Base-by-base conservation (phyloP, 495 filamentous ascomycete genomes). In the Aspergillus affinis region DNA sequence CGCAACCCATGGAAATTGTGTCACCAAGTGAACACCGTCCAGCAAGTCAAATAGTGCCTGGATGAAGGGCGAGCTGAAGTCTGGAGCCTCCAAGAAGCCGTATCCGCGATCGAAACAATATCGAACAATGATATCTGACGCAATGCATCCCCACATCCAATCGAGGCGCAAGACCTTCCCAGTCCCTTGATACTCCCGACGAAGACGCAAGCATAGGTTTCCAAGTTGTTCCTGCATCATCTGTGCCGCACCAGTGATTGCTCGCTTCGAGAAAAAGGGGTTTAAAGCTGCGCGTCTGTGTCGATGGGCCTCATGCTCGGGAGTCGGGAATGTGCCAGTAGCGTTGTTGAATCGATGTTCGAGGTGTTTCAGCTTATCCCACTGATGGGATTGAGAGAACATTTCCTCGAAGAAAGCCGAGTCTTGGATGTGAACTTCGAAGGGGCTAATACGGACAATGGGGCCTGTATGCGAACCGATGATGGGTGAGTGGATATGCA, bases 361-460 rank as follows among this genome's bases (percentile, higher is more conserved):
- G 47, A 55, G 54, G 9, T 56, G 30, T 27, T 56, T 46, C 10
- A 26, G 32, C 51, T 69, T 69, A 36, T 69, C 66, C 48, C 65
- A 57, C 5, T 53, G 57, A 3, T 55, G n/a, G 26, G 59, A 57
- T 20, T 64, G 50, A n/a, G 66, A 53, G 47, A 59, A 66, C 4
- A 72, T 51, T 15, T 65, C 63, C 2, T 65, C 63, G 48, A 67
- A 73, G 20, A 71, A 79, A 4, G 66, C 65, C 0, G 77, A 66
- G 27, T 84, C 81, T 19, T 70, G 59, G 21, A 83, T 72, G 21
- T 76, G 73, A 0, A 84, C 54, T 57, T 84, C 80, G 21, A 67
- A 36, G 3, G 81, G 82, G 48, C 66, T 78, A 51, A 84, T 71
- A 1, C 81, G 69, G 15, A 83, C 62, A 48, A 82, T 79, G 5